Base-by-base conservation (phyloP, 768 basidiomycete genomes). In the Flagelloscypha sp. region DNA sequence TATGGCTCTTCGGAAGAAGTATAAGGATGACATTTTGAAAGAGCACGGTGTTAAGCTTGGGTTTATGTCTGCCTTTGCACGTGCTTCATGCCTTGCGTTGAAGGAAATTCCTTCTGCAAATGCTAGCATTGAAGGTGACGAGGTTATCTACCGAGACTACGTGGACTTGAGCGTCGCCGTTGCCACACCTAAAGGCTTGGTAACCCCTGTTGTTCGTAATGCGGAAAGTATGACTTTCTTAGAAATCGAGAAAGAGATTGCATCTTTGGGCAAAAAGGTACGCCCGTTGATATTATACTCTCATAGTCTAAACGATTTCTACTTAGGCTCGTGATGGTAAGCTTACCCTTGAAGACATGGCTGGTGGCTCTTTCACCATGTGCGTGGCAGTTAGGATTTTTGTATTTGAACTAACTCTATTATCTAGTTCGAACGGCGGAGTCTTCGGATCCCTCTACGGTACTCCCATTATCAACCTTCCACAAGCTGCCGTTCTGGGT, bases 281-380 rank as follows among this genome's bases (percentile, higher is more conserved):
- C 20, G 59, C 36, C 30, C 36, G 27, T 23, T 15, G 17, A 21
- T 13, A 41, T 28, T 35, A 16, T 38, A 23, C 30, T 17, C 33
- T 40, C 13, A 23, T 24, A 24, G 11, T 30, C 29, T 42, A 20
- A 22, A 12, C 18, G 33, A 25, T 24, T 31, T 32, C 39, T 19
- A 40, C 36, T 25, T 43, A 17, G 32, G 94, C 93, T 16, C 71
- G 82, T 38, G 92, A 95, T 56, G 76, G 85, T 48, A 95, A 95
- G 61, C 73, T 98, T 35, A 81, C 84, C n/a, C 72, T 98, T 35
- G 95, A 97, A 58, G 94, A 99, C 58, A 97, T 97, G 94, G 72
- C 90, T 22, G 94, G 94, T 32, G 94, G 94, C 32, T 81, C 89
- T n/a, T 97, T 99, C 72, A 98, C 94, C 45, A 97, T 97, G 89